Evolutionary conservation across 2,329 filamentous ascomycete species (phyloP), one percentile per base, ranked within the genome.

Genomic region (Cephalotrichum gorgonifer): DNA sequence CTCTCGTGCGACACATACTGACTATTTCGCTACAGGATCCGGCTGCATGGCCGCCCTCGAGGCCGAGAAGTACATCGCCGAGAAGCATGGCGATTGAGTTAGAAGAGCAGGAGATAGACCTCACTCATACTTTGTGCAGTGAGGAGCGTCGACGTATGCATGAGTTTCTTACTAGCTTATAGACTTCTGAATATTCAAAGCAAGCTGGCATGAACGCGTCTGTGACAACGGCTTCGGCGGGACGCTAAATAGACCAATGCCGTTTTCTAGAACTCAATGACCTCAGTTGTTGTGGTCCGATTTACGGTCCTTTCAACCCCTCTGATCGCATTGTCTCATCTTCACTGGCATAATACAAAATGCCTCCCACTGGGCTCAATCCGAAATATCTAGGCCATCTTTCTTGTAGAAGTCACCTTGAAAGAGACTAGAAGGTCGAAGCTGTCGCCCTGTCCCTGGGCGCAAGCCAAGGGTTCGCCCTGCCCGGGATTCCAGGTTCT

Each of bases 11-110:
- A 20, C 45, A 39, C 23, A 44, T 50, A 43, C 55, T 63, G 51
- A 62, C 57, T 41, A 22, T 45, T n/a, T n/a, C 17, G 17, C 38
- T 3, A 3, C 55, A 90, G 88, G 90, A 52, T 89, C 90, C 53
- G 93, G 93, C 54, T 98, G 93, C 68, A 85, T 96, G 73, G 93
- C 93, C 48, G 93, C 91, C 11, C 79, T 98, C 49, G 93, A 98
- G 63, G 91, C 91, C 9, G 93, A 98, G 71, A 95, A 95, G 68
- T 96, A 79, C 73, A 73, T 98, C 49, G 75, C 86, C 6, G 91
- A 96, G 61, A 42, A 42, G 14, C 69, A 76, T 44, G 87, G 91
- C 59, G 75, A 75, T 44, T 52, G 47, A 48, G 42, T 44, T 35
- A 38, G 33, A 43, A 25, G 3, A 15, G 12, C 12, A 39, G n/a